Evolutionary conservation across 2,329 filamentous ascomycete species (phyloP).

Genomic region (Phoma sp.): DNA sequence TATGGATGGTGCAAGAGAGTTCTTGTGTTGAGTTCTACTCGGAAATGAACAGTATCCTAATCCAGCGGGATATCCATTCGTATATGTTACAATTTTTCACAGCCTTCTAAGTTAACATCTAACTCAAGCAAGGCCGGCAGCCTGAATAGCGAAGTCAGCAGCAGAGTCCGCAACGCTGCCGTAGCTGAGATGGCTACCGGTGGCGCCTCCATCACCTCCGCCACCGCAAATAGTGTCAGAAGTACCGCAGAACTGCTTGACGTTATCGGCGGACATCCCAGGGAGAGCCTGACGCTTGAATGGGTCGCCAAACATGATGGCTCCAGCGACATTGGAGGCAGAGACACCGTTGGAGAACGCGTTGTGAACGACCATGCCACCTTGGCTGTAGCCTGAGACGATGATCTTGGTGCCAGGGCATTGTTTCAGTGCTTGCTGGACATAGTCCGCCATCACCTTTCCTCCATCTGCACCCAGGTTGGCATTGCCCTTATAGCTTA

Average conservation of each 20-base stretch:
- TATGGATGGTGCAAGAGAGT: slow-evolving; percentile 2
- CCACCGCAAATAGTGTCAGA: slow-evolving; percentile 35
- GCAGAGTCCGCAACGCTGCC: slow-evolving; percentile 36
- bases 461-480: slow-evolving; percentile 37
- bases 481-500: slow-evolving; percentile 31
- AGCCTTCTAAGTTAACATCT: neutral
- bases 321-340: slow-evolving; percentile 33
- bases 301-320: slow-evolving; percentile 42
- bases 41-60: neutral
- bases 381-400: slow-evolving; percentile 44
- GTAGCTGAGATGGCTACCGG: slow-evolving; percentile 41
- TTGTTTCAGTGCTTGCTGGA: slow-evolving; percentile 34
- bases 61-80: slow-evolving; percentile 1
- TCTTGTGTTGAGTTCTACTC: slow-evolving; percentile 16
- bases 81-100: neutral
- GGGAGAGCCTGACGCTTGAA: slow-evolving; percentile 36
- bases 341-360: slow-evolving; percentile 35
- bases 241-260: slow-evolving; percentile 41
- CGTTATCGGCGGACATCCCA: slow-evolving; percentile 25
- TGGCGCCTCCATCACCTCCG: slow-evolving; percentile 33
- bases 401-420: slow-evolving; percentile 44
- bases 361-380: slow-evolving; percentile 45
- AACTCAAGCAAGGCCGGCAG: slow-evolving; percentile 28
- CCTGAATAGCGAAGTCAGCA: slow-evolving; percentile 36
- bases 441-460: slow-evolving; percentile 34